These are phyloP conservation scores for Tolypocladium inflatum DNA, from an alignment of 2,329 filamentous ascomycete species.

Conservation along the genomic window DNA sequence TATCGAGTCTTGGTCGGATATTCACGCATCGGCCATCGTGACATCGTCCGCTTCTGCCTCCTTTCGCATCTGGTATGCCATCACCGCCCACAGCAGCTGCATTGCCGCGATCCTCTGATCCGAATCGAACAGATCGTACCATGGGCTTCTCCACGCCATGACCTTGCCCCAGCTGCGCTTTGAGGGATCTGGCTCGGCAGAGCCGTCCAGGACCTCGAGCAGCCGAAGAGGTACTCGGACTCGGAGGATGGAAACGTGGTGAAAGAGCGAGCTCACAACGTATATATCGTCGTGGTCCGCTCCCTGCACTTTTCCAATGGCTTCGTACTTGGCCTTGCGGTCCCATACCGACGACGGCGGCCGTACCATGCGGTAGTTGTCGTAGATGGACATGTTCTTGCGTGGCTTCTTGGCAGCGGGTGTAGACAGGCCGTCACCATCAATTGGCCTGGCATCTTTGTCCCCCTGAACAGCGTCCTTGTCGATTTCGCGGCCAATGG, in stretches of 20 bases:
- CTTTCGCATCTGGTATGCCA: slow-evolving; percentile 50
- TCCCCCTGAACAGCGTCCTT: slow-evolving; percentile 35
- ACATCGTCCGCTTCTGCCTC: slow-evolving; percentile 3
- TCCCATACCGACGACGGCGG: slow-evolving; percentile 52
- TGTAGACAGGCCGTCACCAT: slow-evolving; percentile 12
- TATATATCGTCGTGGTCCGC: slow-evolving; percentile 51
- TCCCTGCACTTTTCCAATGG: slow-evolving; percentile 42
- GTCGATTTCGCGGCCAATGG: slow-evolving; percentile 52
- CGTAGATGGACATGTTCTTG: slow-evolving; percentile 49
- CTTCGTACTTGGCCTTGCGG: slow-evolving; percentile 45
- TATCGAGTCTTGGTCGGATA: slow-evolving; percentile 1
- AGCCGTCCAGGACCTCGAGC: slow-evolving; percentile 43
- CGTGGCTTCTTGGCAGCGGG: slow-evolving; percentile 36
- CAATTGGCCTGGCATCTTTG: slow-evolving; percentile 27
- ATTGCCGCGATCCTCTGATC: slow-evolving; percentile 48
- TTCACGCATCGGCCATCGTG: slow-evolving; percentile 1
- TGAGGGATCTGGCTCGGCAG: slow-evolving; percentile 20
- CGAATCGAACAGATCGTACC: slow-evolving; percentile 50
- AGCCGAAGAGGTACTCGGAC: slow-evolving; percentile 47
- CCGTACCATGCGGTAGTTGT: slow-evolving; percentile 53
- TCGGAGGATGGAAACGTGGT: slow-evolving; percentile 49
- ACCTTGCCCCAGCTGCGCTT: slow-evolving; percentile 40
- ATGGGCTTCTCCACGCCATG: slow-evolving; percentile 46
- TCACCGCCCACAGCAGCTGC: slow-evolving; percentile 47
- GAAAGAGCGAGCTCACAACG: slow-evolving; percentile 50